Evolutionary conservation across 176 grass and related monocot genomes (phyloP).

Genomic region (Aegilops sharonensis): DNA sequence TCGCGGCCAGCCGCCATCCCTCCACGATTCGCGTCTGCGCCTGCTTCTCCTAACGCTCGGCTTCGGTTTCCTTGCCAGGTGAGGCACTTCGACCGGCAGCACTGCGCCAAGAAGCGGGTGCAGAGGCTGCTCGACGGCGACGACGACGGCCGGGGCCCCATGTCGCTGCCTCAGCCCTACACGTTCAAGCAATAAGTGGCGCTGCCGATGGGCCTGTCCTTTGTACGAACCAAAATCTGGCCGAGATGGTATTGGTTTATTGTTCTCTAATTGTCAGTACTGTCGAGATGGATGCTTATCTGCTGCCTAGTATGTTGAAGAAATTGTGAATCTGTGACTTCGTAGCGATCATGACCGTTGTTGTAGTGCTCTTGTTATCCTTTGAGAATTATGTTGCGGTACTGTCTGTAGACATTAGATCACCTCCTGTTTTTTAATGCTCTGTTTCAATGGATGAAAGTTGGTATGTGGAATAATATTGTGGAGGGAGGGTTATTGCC

Average conservation of each 20-base stretch:
- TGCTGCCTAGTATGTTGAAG: conserved; percentile 22
- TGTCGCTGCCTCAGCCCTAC: conserved; percentile 84
- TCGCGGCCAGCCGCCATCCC: background rate
- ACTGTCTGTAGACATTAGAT: background rate
- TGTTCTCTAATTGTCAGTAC: background rate
- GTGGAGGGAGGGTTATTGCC: background rate
- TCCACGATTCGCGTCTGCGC: background rate
- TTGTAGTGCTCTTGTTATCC: background rate
- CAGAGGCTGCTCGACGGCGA: conserved; percentile 71
- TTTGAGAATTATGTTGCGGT: background rate
- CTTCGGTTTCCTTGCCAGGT: conserved; percentile 48
- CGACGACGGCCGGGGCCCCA: conserved; percentile 56
- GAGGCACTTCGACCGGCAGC: conserved; percentile 89
- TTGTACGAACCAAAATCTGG: background rate
- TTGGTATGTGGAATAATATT: background rate
- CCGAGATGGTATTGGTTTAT: conserved; percentile 18
- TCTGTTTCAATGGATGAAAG: background rate
- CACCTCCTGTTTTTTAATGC: background rate
- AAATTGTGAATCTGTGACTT: conserved; percentile 19
- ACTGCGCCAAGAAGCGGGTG: conserved; percentile 79
- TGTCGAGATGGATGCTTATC: conserved; percentile 18
- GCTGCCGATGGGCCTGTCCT: background rate
- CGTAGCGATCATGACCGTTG: background rate
- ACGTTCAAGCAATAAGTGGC: conserved; percentile 75
- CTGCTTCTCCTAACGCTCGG: background rate